Evolutionary conservation across 345 rosid genomes (phyloP).

Genomic region (Isatis tinctoria): DNA sequence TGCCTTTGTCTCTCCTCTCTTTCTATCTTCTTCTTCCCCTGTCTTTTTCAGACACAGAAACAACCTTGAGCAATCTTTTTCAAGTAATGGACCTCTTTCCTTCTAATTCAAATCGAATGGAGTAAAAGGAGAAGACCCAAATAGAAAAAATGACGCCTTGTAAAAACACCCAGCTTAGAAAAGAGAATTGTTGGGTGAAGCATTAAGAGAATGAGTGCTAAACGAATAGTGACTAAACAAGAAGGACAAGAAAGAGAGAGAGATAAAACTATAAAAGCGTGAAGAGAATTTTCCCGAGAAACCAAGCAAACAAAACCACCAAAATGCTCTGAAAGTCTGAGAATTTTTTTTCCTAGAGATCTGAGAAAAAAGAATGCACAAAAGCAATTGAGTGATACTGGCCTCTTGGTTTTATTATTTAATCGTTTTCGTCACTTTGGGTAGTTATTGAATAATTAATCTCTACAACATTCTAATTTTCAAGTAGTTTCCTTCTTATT

Average conservation of each 20-base stretch:
- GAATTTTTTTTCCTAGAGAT: constrained; percentile 70
- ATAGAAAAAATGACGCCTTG: constrained; percentile 30
- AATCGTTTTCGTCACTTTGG: background rate
- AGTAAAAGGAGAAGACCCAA: constrained; percentile 30
- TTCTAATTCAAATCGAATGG: background rate
- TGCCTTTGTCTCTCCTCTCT: background rate
- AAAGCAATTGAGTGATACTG: constrained; percentile 13
- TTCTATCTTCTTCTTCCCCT: constrained; percentile 26
- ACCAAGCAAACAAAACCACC: constrained; percentile 34
- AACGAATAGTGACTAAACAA: constrained; percentile 18
- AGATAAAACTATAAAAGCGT: background rate
- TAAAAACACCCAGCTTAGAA: constrained; percentile 23
- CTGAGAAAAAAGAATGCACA: constrained; percentile 43
- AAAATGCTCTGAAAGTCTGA: constrained; percentile 52
- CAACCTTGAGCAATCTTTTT: constrained; percentile 17
- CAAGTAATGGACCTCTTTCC: constrained; percentile 12
- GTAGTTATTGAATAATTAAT: constrained; percentile 12
- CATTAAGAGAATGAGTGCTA: constrained; percentile 33
- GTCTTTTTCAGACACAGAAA: constrained; percentile 29
- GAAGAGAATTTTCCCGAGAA: constrained; percentile 50
- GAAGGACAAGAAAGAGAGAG: background rate
- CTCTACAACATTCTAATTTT: constrained; percentile 24
- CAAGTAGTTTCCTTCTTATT: constrained; percentile 42
- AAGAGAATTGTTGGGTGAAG: constrained; percentile 26
- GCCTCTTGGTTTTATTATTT: background rate